Conservation (phyloP, 2,329 filamentous ascomycete species). For the Rhexocercosporidium sp. region DNA sequence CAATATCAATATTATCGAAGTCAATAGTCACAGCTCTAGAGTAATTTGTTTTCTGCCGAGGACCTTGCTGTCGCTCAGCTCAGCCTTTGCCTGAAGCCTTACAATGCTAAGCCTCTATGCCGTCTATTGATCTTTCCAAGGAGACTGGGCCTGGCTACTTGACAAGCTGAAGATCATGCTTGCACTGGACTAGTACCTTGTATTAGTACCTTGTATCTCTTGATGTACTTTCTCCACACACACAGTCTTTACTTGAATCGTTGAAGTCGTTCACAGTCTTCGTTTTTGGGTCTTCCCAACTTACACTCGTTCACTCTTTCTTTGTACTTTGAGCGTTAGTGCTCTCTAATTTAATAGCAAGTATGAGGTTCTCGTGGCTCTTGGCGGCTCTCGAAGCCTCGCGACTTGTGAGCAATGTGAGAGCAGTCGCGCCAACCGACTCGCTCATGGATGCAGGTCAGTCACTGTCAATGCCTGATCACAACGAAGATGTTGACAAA, state of each 20-base stretch:
- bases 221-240: background rate
- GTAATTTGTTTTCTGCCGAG: background rate
- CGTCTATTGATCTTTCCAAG: background rate
- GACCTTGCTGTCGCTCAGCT: too few species aligned
- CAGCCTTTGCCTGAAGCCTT: too few species aligned
- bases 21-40: slow-evolving; percentile 17
- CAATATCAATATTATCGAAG: slow-evolving; percentile 18
- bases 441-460: slow-evolving; percentile 23
- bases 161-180: background rate
- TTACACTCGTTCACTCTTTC: slow-evolving; percentile 10
- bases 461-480: background rate
- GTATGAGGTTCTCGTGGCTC: slow-evolving; percentile 20
- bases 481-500: background rate
- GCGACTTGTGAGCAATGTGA: slow-evolving; percentile 10
- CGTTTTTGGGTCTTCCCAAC: slow-evolving; percentile 7
- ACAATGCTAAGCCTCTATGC: slow-evolving; percentile 9
- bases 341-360: slow-evolving; percentile 6
- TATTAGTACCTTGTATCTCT: background rate
- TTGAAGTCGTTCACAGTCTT: slow-evolving; percentile 13
- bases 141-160: background rate
- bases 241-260: background rate
- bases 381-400: slow-evolving; percentile 17
- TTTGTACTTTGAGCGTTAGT: slow-evolving; percentile 1
- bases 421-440: slow-evolving; percentile 17
- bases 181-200: background rate